phyloP scores from a whole-genome alignment of 1,139 yeast genomes.

The Candida gigantensis region DNA sequence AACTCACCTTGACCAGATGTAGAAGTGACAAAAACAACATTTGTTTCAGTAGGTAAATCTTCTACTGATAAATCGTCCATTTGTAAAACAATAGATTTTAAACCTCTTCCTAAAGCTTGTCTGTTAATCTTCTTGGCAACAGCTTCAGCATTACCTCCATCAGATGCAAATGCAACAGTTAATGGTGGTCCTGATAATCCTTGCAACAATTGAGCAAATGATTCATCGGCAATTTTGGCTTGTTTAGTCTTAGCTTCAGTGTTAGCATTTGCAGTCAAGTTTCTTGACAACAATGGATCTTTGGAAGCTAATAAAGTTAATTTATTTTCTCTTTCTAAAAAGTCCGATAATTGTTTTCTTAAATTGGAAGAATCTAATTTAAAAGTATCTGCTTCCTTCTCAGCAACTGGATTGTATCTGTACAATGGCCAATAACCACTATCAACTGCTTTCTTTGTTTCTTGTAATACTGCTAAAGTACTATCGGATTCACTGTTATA shows the following conservation, averaged over 20 bases:
- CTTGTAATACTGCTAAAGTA: constrained; percentile 75
- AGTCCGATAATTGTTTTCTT: constrained; percentile 72
- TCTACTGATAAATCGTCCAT: constrained; percentile 87
- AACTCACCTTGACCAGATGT: constrained; percentile 99
- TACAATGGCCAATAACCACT: constrained; percentile 96
- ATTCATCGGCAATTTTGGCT: constrained; percentile 69
- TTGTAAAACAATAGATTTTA: constrained; percentile 72
- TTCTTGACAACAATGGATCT: constrained; percentile 77
- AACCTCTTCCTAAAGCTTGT: constrained; percentile 84
- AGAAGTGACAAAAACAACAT: constrained; percentile 78
- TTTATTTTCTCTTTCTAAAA: constrained; percentile 87
- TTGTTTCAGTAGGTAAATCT: constrained; percentile 78
- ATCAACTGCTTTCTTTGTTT: constrained; percentile 88
- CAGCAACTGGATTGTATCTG: constrained; percentile 69
- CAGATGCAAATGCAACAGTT: constrained; percentile 88
- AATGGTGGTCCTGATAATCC: constrained; percentile 93
- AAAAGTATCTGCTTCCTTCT: constrained; percentile 55
- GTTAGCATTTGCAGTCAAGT: constrained; percentile 64
- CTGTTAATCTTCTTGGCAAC: constrained; percentile 80
- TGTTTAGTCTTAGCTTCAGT: constrained; percentile 59
- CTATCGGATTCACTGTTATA: constrained; percentile 64
- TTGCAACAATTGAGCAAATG: constrained; percentile 73
- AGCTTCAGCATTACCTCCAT: constrained; percentile 90
- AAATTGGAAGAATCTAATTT: constrained; percentile 82
- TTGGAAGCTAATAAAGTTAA: constrained; percentile 71